Percentiles rank a stretch among this genome's conserved stretches.
Evolutionary conservation across 2,329 filamentous ascomycete species (phyloP).

Genomic region (Grosmannia huntii): DNA sequence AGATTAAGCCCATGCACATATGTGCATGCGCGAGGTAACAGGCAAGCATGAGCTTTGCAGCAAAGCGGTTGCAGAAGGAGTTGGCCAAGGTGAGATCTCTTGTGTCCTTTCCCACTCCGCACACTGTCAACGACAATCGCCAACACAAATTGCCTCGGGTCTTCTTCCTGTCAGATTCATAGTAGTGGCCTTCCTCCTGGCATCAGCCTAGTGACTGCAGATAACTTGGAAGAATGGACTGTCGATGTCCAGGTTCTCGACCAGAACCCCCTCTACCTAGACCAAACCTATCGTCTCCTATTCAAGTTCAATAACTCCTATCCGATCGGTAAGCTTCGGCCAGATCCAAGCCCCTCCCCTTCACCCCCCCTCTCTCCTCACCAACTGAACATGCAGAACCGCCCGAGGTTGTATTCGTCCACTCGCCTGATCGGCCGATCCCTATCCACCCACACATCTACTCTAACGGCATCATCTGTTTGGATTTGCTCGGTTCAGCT

Average conservation of each 20-base stretch:
- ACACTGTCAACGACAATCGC: neutral
- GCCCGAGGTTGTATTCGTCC: conserved; percentile 83
- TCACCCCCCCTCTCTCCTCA: neutral
- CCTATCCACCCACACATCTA: conserved; percentile 97
- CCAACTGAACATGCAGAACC: conserved; percentile 47
- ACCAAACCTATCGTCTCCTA: conserved; percentile 70
- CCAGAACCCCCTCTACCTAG: conserved; percentile 73
- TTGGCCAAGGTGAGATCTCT: conserved; percentile 34
- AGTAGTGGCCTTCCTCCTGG: conserved; percentile 44
- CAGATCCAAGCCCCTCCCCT: neutral
- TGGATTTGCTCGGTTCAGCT: conserved; percentile 75
- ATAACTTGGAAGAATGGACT: conserved; percentile 79
- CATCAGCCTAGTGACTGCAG: conserved; percentile 68
- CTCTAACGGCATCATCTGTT: conserved; percentile 95
- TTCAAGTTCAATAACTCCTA: conserved; percentile 78
- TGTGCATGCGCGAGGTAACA: neutral
- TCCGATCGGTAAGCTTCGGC: conserved; percentile 59
- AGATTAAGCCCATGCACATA: neutral
- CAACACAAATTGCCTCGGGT: neutral
- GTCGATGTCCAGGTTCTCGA: conserved; percentile 89
- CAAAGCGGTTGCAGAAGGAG: conserved; percentile 48
- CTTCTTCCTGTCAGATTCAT: conserved; percentile 30
- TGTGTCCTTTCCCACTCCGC: neutral
- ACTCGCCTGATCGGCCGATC: conserved; percentile 52
- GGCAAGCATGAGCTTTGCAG: conserved; percentile 27